phyloP scores from a whole-genome alignment of 2,329 filamentous ascomycete species.

The Neofusicoccum laricinum region DNA sequence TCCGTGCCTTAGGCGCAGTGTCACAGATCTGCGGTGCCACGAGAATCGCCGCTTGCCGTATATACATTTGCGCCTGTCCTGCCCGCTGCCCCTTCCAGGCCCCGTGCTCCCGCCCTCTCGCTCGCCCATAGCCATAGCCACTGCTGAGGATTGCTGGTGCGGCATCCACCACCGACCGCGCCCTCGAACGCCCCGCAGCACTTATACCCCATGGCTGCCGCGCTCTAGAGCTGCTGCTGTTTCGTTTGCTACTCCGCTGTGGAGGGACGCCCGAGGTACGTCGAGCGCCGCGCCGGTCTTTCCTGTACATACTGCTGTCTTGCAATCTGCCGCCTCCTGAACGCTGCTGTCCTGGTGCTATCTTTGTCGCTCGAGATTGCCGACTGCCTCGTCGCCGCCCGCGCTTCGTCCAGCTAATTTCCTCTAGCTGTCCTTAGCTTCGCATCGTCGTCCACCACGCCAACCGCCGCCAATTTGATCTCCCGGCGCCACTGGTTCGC shows the following conservation, averaged over 20 bases:
- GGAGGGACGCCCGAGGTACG: slow-evolving; percentile 8
- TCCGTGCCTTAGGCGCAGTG: slow-evolving; percentile 14
- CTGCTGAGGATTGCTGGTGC: neutral
- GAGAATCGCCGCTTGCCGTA: slow-evolving; percentile 24
- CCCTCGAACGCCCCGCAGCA: neutral
- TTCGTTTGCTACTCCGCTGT: neutral
- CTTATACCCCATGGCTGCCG: slow-evolving; percentile 1
- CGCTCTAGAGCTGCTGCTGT: neutral
- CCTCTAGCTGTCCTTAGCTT: slow-evolving; percentile 18
- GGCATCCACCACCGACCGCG: neutral
- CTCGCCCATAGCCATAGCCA: neutral
- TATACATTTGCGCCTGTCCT: slow-evolving; percentile 21
- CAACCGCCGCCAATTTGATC: slow-evolving; percentile 18
- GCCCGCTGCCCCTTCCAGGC: slow-evolving; percentile 9
- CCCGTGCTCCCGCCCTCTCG: slow-evolving; percentile 11
- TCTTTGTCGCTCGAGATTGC: slow-evolving; percentile 23
- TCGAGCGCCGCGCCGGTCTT: slow-evolving; percentile 10
- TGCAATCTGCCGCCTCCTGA: slow-evolving; percentile 19
- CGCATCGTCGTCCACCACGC: slow-evolving; percentile 24
- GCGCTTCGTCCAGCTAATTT: slow-evolving; percentile 15
- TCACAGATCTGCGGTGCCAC: slow-evolving; percentile 22
- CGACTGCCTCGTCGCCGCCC: slow-evolving; percentile 15
- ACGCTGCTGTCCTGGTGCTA: slow-evolving; percentile 10
- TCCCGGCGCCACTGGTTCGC: slow-evolving; percentile 2
- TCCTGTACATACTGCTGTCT: slow-evolving; percentile 19